Evolutionary conservation across 805 yeast species (phyloP).

Genomic region (Kregervanrija pseudodelftensis): DNA sequence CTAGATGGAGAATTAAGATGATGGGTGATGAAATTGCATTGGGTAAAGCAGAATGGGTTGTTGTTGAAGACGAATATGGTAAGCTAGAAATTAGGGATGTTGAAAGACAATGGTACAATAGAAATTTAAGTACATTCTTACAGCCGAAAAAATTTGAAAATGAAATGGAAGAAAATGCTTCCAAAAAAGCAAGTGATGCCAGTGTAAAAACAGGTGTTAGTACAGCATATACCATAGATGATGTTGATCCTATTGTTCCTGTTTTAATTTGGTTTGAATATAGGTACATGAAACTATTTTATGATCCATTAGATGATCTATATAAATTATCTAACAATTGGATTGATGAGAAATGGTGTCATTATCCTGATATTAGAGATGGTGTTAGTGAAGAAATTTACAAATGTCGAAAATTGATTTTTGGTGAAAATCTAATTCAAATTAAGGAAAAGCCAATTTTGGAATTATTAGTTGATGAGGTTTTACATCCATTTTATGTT

Average conservation of each 20-base stretch:
- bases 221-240: slow-evolving; percentile 18
- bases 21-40: slow-evolving; percentile 62
- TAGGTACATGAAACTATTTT: slow-evolving; percentile 75
- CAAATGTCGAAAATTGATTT: slow-evolving; percentile 63
- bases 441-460: slow-evolving; percentile 63
- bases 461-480: slow-evolving; percentile 74
- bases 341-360: slow-evolving; percentile 77
- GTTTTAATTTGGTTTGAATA: slow-evolving; percentile 66
- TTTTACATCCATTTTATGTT: slow-evolving; percentile 89
- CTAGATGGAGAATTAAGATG: slow-evolving; percentile 59
- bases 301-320: slow-evolving; percentile 81
- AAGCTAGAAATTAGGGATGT: slow-evolving; percentile 61
- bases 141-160: slow-evolving; percentile 15
- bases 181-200: slow-evolving; percentile 8
- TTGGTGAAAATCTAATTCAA: slow-evolving; percentile 71
- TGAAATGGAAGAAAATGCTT: slow-evolving; percentile 11
- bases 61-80: slow-evolving; percentile 89
- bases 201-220: slow-evolving; percentile 11
- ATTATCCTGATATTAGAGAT: slow-evolving; percentile 42
- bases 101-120: slow-evolving; percentile 54
- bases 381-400: slow-evolving; percentile 69
- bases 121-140: slow-evolving; percentile 65
- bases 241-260: slow-evolving; percentile 62
- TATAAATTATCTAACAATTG: slow-evolving; percentile 80
- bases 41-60: slow-evolving; percentile 87